Evolutionary conservation across 1,139 yeast species (phyloP), one percentile per base, ranked within the genome.

Genomic region (Casaregolazyma suthepensis): DNA sequence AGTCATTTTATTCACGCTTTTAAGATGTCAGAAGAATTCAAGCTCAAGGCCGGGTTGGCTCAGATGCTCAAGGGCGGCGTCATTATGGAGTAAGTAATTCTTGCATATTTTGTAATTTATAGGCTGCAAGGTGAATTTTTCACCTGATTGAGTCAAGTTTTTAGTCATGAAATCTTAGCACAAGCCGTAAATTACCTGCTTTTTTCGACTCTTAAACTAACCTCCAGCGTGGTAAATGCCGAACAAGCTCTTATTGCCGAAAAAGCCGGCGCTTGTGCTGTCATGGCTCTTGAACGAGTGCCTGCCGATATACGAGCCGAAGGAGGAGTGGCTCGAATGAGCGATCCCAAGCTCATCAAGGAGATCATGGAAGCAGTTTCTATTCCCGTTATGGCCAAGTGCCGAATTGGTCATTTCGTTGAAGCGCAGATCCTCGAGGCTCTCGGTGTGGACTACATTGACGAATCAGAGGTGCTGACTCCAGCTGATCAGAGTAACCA

Each of bases 181-280:
- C 2, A 18, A 6, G 26, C 26, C 20, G 12, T 5, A 2, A 9
- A 6, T 38, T 17, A 9, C 17, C 20, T 4, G 43, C 43, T 18
- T 22, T 42, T 6, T 17, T 42, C 13, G 15, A 13, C 26, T 19
- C n/a, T 17, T 9, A 42, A 50, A 45, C 48, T 13, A 22, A 31
- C 13, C 18, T 43, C 19, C 20, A 54, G 57, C 64, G 84, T 80
- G 45, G 81, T 80, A 48, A 79, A 73, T 51, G 78, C 79, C 29
- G 85, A 80, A 58, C 84, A 80, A 66, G 85, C 85, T 20, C 64
- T 69, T 47, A 80, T 87, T 57, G 96, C 96, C 35, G 94, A 87
- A 69, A 76, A 73, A 56, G 93, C 95, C 1, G 96, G 96, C 57
- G 96, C 96, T 12, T 85, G 89, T 72, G 94, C 96, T 10, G 96